These are phyloP conservation scores for Yamadazyma sp. DNA, from an alignment of 1,139 yeast genomes.

Conservation along the genomic window DNA sequence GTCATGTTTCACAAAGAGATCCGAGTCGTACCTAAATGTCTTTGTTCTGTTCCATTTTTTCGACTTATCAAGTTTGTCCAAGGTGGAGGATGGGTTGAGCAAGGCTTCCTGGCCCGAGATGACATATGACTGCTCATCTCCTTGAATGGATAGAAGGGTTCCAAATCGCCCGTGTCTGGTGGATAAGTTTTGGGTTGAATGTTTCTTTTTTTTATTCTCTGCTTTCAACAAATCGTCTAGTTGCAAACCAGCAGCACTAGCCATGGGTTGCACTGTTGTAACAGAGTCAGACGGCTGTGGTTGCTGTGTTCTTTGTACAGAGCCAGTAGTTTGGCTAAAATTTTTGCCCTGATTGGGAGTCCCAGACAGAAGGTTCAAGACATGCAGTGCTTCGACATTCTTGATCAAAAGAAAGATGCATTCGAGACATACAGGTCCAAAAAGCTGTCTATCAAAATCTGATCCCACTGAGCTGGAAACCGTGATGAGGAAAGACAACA, in stretches of 20 bases:
- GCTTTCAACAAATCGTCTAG: slow-evolving; percentile 55
- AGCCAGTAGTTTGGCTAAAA: slow-evolving; percentile 1
- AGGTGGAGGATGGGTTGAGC: slow-evolving; percentile 42
- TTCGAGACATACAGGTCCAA: slow-evolving; percentile 69
- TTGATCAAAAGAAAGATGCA: slow-evolving; percentile 63
- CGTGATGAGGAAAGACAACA: slow-evolving; percentile 68
- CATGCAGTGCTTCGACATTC: slow-evolving; percentile 46
- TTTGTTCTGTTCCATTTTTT: slow-evolving; percentile 63
- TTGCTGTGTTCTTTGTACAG: too few relatives aligned
- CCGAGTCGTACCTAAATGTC: slow-evolving; percentile 46
- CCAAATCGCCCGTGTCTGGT: slow-evolving; percentile 93
- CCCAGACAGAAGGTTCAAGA: slow-evolving; percentile 1
- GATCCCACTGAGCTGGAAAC: slow-evolving; percentile 63
- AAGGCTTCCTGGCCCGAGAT: slow-evolving; percentile 75
- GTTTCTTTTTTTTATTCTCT: slow-evolving; percentile 56
- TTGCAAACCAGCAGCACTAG: slow-evolving; percentile 34
- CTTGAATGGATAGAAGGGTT: slow-evolving; percentile 70
- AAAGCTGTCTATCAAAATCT: slow-evolving; percentile 60
- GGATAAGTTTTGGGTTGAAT: slow-evolving; percentile 52
- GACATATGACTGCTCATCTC: slow-evolving; percentile 60
- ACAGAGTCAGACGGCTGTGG: neutral
- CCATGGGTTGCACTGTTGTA: slow-evolving; percentile 14
- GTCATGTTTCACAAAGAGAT: slow-evolving; percentile 30
- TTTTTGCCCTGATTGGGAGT: slow-evolving; percentile 1
- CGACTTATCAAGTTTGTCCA: slow-evolving; percentile 61